Percentiles rank a stretch among this genome's conserved stretches.
Conservation (phyloP, 2,329 filamentous ascomycete species). For the Calonectria crousiana region DNA sequence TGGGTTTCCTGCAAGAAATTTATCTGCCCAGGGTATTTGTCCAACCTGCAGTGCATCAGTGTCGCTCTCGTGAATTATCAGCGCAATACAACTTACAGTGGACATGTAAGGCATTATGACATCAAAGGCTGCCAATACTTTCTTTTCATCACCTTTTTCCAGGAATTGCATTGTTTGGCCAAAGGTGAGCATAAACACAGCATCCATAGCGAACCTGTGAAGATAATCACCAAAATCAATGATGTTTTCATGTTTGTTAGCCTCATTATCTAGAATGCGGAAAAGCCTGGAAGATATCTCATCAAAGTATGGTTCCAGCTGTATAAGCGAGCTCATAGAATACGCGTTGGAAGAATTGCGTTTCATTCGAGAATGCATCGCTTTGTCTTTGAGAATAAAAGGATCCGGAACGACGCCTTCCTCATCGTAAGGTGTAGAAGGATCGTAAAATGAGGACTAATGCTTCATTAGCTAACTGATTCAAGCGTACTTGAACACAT, state of each 20-base stretch:
- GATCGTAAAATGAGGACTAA: neutral
- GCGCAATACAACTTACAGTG: neutral
- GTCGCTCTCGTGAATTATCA: neutral
- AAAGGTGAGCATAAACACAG: slow-evolving; percentile 1
- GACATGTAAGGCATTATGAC: neutral
- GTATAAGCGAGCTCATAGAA: neutral
- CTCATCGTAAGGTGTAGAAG: neutral
- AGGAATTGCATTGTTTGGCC: neutral
- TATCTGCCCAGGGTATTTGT: neutral
- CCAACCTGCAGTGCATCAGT: neutral
- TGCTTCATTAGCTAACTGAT: no score
- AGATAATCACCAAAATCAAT: neutral
- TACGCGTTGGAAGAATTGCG: slow-evolving; percentile 1
- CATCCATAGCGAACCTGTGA: neutral
- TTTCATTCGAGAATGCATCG: slow-evolving; percentile 4
- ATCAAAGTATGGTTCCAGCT: neutral
- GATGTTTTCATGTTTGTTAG: neutral
- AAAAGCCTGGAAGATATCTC: neutral
- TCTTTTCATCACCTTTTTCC: neutral
- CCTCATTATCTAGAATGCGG: neutral
- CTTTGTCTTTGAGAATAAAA: neutral
- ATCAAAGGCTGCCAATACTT: neutral
- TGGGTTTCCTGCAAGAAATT: neutral
- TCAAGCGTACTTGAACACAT: no score
- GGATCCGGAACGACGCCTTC: slow-evolving; percentile 5